These are phyloP conservation scores for Sporormia fimetaria DNA, from an alignment of 495 filamentous ascomycete genomes.

Conservation along the genomic window DNA sequence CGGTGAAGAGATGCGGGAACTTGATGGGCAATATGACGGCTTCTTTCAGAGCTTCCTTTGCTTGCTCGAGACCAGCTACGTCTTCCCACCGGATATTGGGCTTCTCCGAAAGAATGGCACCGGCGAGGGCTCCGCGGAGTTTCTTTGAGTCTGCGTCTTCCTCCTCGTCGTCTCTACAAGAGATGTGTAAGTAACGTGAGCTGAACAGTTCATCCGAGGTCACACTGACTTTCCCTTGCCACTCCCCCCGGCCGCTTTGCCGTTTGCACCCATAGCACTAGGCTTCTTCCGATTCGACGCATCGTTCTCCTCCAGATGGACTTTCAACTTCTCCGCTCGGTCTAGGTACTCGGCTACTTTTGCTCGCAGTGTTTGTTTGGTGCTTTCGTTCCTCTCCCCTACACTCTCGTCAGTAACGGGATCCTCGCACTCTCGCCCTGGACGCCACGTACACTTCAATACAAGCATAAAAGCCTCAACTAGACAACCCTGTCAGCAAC, in stretches of 20 bases:
- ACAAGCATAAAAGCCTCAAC: conserved; percentile 95
- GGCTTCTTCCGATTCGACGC: conserved; percentile 58
- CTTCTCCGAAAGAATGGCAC: conserved; percentile 87
- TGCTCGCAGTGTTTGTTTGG: conserved; percentile 89
- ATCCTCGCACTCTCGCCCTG: background rate
- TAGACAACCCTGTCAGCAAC: conserved; percentile 14
- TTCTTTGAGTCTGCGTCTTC: conserved; percentile 91
- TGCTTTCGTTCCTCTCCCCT: conserved; percentile 87
- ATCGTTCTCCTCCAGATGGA: conserved; percentile 67
- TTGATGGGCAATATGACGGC: conserved; percentile 95
- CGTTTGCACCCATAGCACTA: conserved; percentile 75
- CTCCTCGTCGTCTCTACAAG: conserved; percentile 43
- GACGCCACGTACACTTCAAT: conserved; percentile 57
- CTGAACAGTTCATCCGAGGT: conserved; percentile 1
- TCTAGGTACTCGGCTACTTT: conserved; percentile 97
- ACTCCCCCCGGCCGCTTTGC: conserved; percentile 59
- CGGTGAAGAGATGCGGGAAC: conserved; percentile 93
- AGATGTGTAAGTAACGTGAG: background rate
- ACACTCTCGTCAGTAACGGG: conserved; percentile 1
- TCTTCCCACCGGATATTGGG: conserved; percentile 96
- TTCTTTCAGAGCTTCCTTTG: conserved; percentile 96
- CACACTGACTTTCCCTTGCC: conserved; percentile 50
- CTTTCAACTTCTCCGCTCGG: conserved; percentile 92
- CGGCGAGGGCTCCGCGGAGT: conserved; percentile 74
- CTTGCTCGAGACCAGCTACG: conserved; percentile 88